Evolutionary conservation across 768 basidiomycete genomes (phyloP), one percentile per base, ranked within the genome.

Genomic region (Paxillus ammoniavirescens): DNA sequence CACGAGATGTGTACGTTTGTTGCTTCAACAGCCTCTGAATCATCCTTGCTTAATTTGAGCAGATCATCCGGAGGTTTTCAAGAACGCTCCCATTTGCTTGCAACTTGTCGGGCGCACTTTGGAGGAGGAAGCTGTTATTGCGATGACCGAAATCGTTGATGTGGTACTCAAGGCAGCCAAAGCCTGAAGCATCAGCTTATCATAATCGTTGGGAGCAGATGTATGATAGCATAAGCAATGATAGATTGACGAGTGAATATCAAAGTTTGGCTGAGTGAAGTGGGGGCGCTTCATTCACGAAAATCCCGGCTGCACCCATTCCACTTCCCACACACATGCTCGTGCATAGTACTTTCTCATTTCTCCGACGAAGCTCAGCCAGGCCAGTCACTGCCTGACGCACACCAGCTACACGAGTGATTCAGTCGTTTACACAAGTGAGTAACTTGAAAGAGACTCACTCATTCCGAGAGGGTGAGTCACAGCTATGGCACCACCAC

Each of bases 361-460:
- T 79, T 53, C 77, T 81, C 40, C 93, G 77, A 61, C 82, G 83
- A 36, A 93, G 78, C 65, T 95, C 85, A 2, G 88, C 83, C 8
- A 96, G 78, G n/a, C 88, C 93, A 3, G 93, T 94, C 2, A 91
- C 87, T 21, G 93, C 83, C 71, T 94, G 93, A 28, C 93, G 84
- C 23, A 87, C 76, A 33, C 93, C 93, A 59, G 93, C 93, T 87
- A 60, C 45, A 54, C 43, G 36, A 47, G 37, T 15, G 14, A 49
- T 45, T 59, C 8, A 43, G 41, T 68, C 8, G 72, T 56, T 12
- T 40, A 17, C 12, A 14, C 18, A 43, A 35, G 13, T 15, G 23
- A 40, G 28, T 15, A 17, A 37, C 21, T 35, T 17, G 31, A 4
- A 41, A 40, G 8, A 17, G 15, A 70, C 85, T 55, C 68, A 91